These are phyloP conservation scores for Malassezia caprae DNA, from an alignment of 1,284 basidiomycete genomes.

Conservation along the genomic window DNA sequence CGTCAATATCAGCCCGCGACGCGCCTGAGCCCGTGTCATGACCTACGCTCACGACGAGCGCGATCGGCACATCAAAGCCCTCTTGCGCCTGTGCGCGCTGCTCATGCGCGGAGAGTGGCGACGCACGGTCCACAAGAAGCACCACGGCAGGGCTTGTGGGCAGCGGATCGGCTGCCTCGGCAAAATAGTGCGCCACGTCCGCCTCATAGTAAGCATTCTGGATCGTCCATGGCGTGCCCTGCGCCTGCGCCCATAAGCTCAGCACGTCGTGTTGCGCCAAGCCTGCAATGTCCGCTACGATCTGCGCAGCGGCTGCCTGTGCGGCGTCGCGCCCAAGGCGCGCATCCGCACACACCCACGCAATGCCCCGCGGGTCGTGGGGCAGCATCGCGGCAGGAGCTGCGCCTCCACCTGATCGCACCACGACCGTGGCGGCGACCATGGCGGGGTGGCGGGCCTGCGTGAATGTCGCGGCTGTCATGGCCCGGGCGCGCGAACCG, in stretches of 20 bases:
- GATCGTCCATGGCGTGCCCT: conserved; percentile 4
- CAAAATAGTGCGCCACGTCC: neutral
- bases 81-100: neutral
- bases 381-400: neutral
- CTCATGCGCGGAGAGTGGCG: neutral
- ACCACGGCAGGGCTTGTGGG: neutral
- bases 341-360: neutral
- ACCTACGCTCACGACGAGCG: conserved; percentile 1
- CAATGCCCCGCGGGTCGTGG: neutral
- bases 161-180: neutral
- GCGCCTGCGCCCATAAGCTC: neutral
- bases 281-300: neutral
- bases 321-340: neutral
- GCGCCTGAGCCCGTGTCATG: neutral
- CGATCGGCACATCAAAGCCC: conserved; percentile 1
- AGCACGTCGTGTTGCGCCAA: neutral
- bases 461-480: neutral
- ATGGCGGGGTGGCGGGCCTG: neutral
- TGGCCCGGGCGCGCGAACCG: neutral
- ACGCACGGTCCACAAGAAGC: neutral
- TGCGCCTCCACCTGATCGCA: neutral
- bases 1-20: neutral
- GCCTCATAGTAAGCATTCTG: conserved; percentile 10
- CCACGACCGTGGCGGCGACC: neutral
- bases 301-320: neutral